phyloP scores from a whole-genome alignment of 257 asterid genomes.

The Solanum verrucosum region DNA sequence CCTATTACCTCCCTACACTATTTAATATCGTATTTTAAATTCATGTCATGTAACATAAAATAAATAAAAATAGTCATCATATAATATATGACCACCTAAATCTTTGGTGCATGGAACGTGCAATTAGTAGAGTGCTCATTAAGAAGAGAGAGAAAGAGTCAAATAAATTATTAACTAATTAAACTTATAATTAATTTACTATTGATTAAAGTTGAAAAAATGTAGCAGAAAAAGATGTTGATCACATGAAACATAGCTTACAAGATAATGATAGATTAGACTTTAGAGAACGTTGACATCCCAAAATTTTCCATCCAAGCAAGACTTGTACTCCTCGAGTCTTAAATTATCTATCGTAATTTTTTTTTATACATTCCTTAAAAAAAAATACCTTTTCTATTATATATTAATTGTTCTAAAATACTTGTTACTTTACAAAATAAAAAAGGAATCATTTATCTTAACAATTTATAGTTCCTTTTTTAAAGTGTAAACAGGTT shows the following conservation, averaged over 20 bases:
- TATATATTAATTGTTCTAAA: background rate
- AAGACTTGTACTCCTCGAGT: background rate
- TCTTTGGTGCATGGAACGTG: constrained; percentile 2
- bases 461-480: too few relatives aligned
- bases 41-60: background rate
- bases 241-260: background rate
- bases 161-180: background rate
- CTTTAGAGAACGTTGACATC: background rate
- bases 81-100: background rate
- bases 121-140: background rate
- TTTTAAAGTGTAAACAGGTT: too few relatives aligned
- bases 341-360: background rate
- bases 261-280: background rate
- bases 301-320: background rate
- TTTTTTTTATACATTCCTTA: background rate
- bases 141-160: background rate
- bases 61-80: background rate
- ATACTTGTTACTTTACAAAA: background rate
- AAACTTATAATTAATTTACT: background rate
- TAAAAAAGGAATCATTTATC: background rate
- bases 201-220: background rate
- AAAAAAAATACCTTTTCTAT: too few relatives aligned
- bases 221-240: background rate
- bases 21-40: too few relatives aligned
- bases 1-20: too few relatives aligned